Percentiles rank a stretch among this genome's conserved stretches.
These are phyloP conservation scores for Periconia sp. DNA, from an alignment of 2,329 filamentous ascomycete genomes.

Conservation along the genomic window DNA sequence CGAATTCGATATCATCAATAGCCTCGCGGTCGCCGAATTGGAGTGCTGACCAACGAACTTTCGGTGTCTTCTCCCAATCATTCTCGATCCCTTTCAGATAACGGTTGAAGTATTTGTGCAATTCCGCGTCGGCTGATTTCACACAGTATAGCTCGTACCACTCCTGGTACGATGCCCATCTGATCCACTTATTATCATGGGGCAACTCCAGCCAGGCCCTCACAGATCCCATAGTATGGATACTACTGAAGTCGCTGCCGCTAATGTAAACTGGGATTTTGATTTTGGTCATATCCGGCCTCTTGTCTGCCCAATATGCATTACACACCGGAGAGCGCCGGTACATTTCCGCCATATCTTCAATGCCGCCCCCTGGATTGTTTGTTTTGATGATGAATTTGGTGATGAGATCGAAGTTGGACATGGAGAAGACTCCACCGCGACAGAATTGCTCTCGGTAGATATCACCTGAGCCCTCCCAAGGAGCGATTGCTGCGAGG, in stretches of 20 bases:
- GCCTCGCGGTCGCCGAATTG: conserved; percentile 14
- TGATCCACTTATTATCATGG: conserved; percentile 23
- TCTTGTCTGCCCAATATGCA: conserved; percentile 25
- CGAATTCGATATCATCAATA: conserved; percentile 14
- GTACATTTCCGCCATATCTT: conserved; percentile 46
- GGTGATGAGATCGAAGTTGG: conserved; percentile 46
- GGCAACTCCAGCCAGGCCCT: conserved; percentile 18
- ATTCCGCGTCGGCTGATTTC: conserved; percentile 13
- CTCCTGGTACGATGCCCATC: conserved; percentile 20
- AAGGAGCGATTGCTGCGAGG: conserved; percentile 49
- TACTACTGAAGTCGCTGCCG: conserved; percentile 15
- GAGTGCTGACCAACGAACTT: conserved; percentile 47
- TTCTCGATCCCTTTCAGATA: conserved; percentile 39
- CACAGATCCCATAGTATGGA: conserved; percentile 23
- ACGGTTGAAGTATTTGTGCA: conserved; percentile 47
- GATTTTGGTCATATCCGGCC: conserved; percentile 21
- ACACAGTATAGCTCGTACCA: conserved; percentile 23
- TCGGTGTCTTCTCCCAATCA: conserved; percentile 52
- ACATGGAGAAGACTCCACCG: conserved; percentile 35
- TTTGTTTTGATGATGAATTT: conserved; percentile 39
- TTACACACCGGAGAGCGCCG: conserved; percentile 33
- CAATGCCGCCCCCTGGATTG: conserved; percentile 33
- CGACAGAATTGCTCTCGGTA: conserved; percentile 52
- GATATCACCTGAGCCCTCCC: conserved; percentile 52
- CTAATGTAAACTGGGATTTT: conserved; percentile 21